Evolutionary conservation across 2,329 filamentous ascomycete species (phyloP), one percentile per base, ranked within the genome.

Genomic region (Ophiostoma quercus): DNA sequence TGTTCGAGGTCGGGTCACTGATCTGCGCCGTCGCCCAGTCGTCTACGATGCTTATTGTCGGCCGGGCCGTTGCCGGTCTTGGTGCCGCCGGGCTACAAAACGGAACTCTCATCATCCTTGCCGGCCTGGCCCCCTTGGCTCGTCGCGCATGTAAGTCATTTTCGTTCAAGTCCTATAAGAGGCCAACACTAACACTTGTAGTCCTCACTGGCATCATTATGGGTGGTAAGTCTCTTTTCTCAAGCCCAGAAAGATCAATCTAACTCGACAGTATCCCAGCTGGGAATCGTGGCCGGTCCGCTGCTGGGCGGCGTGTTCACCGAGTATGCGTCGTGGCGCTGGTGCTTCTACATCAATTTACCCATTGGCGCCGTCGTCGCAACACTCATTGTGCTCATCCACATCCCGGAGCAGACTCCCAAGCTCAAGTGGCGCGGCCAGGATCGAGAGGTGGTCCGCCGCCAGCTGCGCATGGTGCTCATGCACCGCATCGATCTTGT

Each of bases 301-400:
- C 7, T 54, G 8, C n/a, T 54, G n/a, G 51, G 51, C 3, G 51
- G 51, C 22, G 51, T 25, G n/a, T 54, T 54, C n/a, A 54, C 51
- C 51, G 22, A 22, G 22, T 22, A 8, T 54, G 19, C 19, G n/a
- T 22, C 51, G 14, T 54, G 51, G 51, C 51, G 51, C 19, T 54
- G 51, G 51, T 54, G 51, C 22, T 54, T 54, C 22, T 54, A 54
- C 51, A 54, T 54, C n/a, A 54, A 54, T n/a, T n/a, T 54, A 4
- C 51, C 51, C 2, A 11, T 54, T 9, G 51, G n/a, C 9, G 51
- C 51, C n/a, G n/a, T 54, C 51, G 51, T 54, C n/a, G 51, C n/a
- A 22, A 25, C 22, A 25, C 51, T 25, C 14, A 54, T 54, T 3
- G n/a, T 54, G 6, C 51, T 54, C n/a, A 25, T 54, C 7, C 51